Evolutionary conservation across 306 rosid genomes (phyloP).

Genomic region (Senna tora): DNA sequence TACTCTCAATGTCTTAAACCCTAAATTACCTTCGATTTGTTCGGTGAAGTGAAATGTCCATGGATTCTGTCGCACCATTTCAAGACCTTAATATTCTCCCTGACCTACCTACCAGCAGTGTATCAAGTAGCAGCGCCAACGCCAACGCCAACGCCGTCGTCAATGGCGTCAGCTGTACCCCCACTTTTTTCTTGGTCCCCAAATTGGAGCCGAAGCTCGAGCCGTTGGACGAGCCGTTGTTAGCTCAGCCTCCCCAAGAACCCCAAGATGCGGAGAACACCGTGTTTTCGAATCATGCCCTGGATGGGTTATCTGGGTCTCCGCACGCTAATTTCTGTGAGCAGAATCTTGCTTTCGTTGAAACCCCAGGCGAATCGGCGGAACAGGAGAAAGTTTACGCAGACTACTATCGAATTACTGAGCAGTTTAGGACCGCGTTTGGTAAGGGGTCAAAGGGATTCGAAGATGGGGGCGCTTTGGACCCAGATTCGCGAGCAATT

Average conservation of each 20-base stretch:
- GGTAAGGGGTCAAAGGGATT: constrained; percentile 37
- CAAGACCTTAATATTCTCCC: constrained; percentile 60
- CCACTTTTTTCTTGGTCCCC: constrained; percentile 42
- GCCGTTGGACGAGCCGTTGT: constrained; percentile 58
- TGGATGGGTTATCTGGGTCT: constrained; percentile 34
- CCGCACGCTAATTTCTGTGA: constrained; percentile 28
- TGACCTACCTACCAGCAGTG: constrained; percentile 44
- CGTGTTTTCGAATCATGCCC: constrained; percentile 36
- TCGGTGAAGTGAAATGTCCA: not conserved
- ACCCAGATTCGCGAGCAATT: constrained; percentile 62
- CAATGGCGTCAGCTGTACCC: not conserved
- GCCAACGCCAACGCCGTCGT: constrained; percentile 18
- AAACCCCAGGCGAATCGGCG: constrained; percentile 43
- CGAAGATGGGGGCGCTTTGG: constrained; percentile 41
- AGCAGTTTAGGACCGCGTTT: constrained; percentile 64
- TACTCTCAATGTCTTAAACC: constrained; percentile 4
- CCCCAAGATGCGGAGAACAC: constrained; percentile 26
- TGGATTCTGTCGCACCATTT: constrained; percentile 63
- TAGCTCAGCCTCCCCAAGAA: constrained; percentile 23
- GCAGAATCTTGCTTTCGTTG: constrained; percentile 20
- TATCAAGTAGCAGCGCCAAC: constrained; percentile 26
- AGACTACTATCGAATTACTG: constrained; percentile 63
- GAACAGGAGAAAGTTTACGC: constrained; percentile 47
- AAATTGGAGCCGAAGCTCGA: constrained; percentile 73
- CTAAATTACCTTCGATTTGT: not conserved